A percentile compares a stretch with the other conserved stretches of the same genome.
Conservation (phyloP, 129 eudicot genomes). For the Arctium lappa region DNA sequence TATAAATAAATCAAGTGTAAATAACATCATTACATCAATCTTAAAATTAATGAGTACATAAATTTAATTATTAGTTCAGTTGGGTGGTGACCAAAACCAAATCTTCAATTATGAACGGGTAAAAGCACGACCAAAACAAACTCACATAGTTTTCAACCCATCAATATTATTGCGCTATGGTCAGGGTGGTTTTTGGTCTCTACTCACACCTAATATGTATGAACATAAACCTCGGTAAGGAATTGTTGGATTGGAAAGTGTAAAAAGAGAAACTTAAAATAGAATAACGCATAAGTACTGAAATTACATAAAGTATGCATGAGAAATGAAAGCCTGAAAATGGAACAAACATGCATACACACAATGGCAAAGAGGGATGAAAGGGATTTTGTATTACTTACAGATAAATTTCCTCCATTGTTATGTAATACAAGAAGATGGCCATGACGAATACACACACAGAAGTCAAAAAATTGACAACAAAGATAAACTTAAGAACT, state of each 20-base stretch:
- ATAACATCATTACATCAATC: not conserved
- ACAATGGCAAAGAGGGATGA: not conserved
- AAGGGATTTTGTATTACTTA: constrained; percentile 35
- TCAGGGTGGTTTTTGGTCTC: no score
- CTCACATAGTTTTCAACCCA: not conserved
- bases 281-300: not conserved
- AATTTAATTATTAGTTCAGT: not conserved
- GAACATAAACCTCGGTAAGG: no score
- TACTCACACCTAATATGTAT: no score
- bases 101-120: not conserved
- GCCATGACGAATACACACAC: constrained; percentile 71
- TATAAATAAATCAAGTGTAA: not conserved
- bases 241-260: not conserved
- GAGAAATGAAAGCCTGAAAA: not conserved
- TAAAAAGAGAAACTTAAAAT: not conserved
- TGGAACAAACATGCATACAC: not conserved
- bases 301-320: not conserved
- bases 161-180: no score
- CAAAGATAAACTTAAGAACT: constrained; percentile 79
- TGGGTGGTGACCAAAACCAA: not conserved
- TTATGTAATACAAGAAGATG: constrained; percentile 63
- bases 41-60: not conserved
- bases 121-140: not conserved
- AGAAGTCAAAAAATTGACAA: constrained; percentile 71
- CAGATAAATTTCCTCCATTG: constrained; percentile 73